Percentiles rank a stretch among this genome's conserved stretches.
These are phyloP conservation scores for Boeremia lycopersici DNA, from an alignment of 2,329 filamentous ascomycete species.

Conservation along the genomic window DNA sequence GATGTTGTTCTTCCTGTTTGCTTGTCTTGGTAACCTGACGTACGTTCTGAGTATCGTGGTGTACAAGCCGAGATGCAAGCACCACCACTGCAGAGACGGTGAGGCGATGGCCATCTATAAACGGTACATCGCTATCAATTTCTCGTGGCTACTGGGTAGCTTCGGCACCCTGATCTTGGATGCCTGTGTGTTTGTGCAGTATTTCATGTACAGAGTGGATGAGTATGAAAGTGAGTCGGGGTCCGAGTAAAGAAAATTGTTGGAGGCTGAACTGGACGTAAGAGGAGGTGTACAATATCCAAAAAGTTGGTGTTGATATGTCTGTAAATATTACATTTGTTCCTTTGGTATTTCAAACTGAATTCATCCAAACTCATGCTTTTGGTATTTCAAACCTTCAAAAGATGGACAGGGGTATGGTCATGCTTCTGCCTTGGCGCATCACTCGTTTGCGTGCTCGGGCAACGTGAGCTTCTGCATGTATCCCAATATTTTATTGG, in stretches of 20 bases:
- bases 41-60: conserved; percentile 92
- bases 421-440: neutral
- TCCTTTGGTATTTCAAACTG: neutral
- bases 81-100: conserved; percentile 62
- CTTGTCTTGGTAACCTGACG: conserved; percentile 91
- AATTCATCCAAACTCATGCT: neutral
- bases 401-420: neutral
- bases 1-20: conserved; percentile 95
- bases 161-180: conserved; percentile 86
- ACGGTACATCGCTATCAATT: conserved; percentile 84
- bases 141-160: conserved; percentile 89
- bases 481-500: neutral
- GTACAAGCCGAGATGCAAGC: conserved; percentile 74
- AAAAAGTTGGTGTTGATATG: neutral
- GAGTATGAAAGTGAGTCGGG: conserved; percentile 48
- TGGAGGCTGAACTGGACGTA: neutral
- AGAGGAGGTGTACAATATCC: neutral
- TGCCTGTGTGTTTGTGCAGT: conserved; percentile 85
- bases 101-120: conserved; percentile 74
- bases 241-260: conserved; percentile 21
- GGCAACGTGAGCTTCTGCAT: neutral
- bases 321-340: neutral
- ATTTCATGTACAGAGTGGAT: conserved; percentile 76
- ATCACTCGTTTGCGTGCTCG: neutral
- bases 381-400: neutral